Percentiles rank a stretch among this genome's conserved stretches.
Conservation (phyloP, 345 rosid genomes). For the Sisymbrium altissimum region DNA sequence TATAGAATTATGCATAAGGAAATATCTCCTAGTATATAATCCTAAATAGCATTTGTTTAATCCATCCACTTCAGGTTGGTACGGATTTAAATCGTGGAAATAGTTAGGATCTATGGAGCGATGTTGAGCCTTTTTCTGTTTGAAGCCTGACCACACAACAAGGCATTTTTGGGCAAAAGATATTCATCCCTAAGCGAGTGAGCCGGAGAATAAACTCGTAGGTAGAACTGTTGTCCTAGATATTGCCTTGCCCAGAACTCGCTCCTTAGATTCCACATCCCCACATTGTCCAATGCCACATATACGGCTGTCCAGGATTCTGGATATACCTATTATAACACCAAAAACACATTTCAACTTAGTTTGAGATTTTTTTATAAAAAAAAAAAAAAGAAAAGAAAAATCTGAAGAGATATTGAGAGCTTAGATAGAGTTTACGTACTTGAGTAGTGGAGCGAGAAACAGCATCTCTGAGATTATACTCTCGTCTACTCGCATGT, state of each 20-base stretch:
- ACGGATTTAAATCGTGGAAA: neutral
- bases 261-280: constrained; percentile 92
- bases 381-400: neutral
- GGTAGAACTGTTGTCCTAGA: constrained; percentile 82
- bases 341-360: neutral
- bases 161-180: constrained; percentile 67
- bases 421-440: neutral
- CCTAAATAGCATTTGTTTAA: neutral
- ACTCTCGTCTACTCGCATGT: constrained; percentile 50
- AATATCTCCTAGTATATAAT: neutral
- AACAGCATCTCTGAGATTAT: constrained; percentile 76
- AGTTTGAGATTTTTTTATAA: neutral
- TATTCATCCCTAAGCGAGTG: constrained; percentile 68
- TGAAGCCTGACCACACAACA: constrained; percentile 73
- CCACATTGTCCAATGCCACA: constrained; percentile 78
- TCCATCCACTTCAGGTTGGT: neutral
- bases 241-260: constrained; percentile 93
- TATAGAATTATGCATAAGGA: neutral
- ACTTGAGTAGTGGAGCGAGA: constrained; percentile 72
- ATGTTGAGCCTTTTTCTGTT: neutral
- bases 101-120: constrained; percentile 1
- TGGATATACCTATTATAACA: constrained; percentile 68
- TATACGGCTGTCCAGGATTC: constrained; percentile 89
- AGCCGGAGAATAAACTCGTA: constrained; percentile 58
- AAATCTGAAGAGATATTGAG: neutral